Base-by-base conservation (phyloP, 164 flowering plant species). In the Vitis labrusca region DNA sequence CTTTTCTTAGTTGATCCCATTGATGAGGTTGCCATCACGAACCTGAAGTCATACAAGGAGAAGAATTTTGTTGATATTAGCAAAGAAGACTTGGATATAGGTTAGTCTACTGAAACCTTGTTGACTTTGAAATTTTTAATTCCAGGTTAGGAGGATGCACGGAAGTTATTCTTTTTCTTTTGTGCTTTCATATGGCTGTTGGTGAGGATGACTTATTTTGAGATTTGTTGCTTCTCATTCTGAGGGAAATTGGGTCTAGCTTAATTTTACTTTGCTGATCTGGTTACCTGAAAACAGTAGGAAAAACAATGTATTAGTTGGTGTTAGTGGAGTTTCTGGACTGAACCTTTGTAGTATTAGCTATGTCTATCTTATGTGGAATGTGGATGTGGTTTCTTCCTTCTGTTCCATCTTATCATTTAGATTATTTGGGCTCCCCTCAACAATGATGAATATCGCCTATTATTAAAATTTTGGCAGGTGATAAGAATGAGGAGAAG, bases 61-160 rank as follows among this genome's bases (percentile, higher is more conserved):
- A 95, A 95, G 83, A 82, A 90, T 56, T 95, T 95, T 73, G 87
- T 95, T 63, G 99, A 95, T 77, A 88, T 91, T 70, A 93, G 92
- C 92, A 92, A 92, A 87, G 97, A 94, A 75, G 97, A 92, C 78
- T 74, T 94, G 74, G 94, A 92, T 83, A 74, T 94, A 77, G 99
- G 99, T 94, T 56, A 53, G 80, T 78, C 17, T 51, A 49, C 60
- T 50, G 15, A 47, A 49, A 53, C 47, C 12, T 55, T 49, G 12
- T 10, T 59, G 23, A 5, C 15, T 50, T 30, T 30, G 13, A 10
- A 13, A 1, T 10, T 29, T 3, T 29, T 23, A 13, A 19, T 12
- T 4, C 54, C 8, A 61, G 29, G 56, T 12, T 63, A 6, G 12
- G 52, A 14, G 14, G 47, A 2, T 32, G 44, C 44, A 37, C 5